Percentiles rank a stretch among this genome's conserved stretches.
These are phyloP conservation scores for Aspergillus ostianus DNA, from an alignment of 495 filamentous ascomycete species.

Conservation along the genomic window DNA sequence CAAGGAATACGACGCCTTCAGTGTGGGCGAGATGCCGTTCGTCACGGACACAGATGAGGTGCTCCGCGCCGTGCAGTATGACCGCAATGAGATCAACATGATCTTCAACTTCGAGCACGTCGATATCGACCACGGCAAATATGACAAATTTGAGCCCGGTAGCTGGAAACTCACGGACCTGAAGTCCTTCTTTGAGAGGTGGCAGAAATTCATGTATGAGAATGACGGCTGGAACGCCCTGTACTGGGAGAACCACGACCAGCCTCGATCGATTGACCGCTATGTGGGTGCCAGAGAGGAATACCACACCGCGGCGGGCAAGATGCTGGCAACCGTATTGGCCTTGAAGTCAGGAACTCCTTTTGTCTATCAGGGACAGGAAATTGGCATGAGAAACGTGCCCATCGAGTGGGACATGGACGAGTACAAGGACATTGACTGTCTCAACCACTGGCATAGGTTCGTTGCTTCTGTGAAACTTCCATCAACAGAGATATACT, in stretches of 20 bases:
- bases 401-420: conserved; percentile 62
- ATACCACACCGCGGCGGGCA: conserved; percentile 48
- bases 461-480: conserved; percentile 14
- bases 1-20: conserved; percentile 65
- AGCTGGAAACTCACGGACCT: conserved; percentile 56
- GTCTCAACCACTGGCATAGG: conserved; percentile 60
- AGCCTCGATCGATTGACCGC: conserved; percentile 61
- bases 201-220: conserved; percentile 68
- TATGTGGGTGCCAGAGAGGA: conserved; percentile 51
- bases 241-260: conserved; percentile 75
- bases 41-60: conserved; percentile 58
- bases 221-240: conserved; percentile 70
- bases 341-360: conserved; percentile 62
- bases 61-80: conserved; percentile 54
- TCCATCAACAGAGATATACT: not conserved
- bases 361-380: conserved; percentile 76
- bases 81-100: conserved; percentile 68
- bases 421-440: conserved; percentile 72
- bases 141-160: conserved; percentile 50
- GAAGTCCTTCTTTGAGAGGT: conserved; percentile 57
- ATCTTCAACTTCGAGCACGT: conserved; percentile 70
- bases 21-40: conserved; percentile 70
- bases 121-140: conserved; percentile 55
- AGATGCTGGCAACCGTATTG: conserved; percentile 62
- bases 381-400: conserved; percentile 73